phyloP scores from a whole-genome alignment of 2,329 filamentous ascomycete species.

The Colletotrichum costaricense region DNA sequence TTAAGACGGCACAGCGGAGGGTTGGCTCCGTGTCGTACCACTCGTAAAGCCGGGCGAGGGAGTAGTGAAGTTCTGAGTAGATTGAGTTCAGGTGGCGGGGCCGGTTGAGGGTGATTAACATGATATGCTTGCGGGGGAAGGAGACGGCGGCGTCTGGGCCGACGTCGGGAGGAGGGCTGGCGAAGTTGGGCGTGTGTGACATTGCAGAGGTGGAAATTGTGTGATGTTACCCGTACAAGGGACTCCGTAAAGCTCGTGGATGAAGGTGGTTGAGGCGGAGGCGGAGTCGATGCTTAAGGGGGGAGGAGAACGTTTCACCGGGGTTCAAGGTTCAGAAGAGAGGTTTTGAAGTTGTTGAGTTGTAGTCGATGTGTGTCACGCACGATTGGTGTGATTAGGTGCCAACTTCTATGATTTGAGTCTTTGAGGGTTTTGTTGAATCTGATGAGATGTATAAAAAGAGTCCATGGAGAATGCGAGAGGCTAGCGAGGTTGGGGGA shows the following conservation, averaged over 20 bases:
- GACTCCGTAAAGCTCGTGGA: neutral
- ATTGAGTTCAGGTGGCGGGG: constrained; percentile 70
- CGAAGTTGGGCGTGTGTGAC: neutral
- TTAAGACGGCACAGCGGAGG: constrained; percentile 72
- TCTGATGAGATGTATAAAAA: neutral
- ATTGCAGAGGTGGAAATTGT: neutral
- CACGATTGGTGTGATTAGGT: neutral
- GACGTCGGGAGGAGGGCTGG: constrained; percentile 12
- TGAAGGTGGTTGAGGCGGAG: neutral
- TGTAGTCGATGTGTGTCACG: neutral
- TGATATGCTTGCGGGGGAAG: constrained; percentile 64
- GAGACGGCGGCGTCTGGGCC: constrained; percentile 45
- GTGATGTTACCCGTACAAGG: neutral
- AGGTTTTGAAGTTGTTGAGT: neutral
- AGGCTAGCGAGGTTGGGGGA: neutral
- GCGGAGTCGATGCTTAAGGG: neutral
- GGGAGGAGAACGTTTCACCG: neutral
- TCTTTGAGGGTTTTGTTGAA: neutral
- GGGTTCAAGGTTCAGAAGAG: neutral
- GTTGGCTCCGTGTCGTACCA: constrained; percentile 73
- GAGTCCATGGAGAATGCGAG: neutral
- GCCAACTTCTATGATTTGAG: too few relatives aligned
- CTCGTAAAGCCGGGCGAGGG: constrained; percentile 55
- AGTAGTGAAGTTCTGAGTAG: constrained; percentile 58
- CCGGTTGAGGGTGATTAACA: constrained; percentile 71